Evolutionary conservation across 805 yeast genomes (phyloP).

Genomic region (Wickerhamomyces chambardii): DNA sequence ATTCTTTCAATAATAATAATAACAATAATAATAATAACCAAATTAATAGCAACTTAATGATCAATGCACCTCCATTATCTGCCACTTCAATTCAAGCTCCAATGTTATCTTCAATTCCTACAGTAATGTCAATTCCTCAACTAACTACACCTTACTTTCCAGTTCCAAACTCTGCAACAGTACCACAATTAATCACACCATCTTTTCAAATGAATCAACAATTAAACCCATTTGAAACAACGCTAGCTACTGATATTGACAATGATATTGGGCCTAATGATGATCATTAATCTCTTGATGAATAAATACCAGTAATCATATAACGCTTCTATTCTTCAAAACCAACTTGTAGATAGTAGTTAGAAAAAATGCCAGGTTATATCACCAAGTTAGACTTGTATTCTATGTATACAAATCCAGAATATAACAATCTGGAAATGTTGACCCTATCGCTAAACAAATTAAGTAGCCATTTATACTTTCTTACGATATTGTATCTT

Average conservation of each 20-base stretch:
- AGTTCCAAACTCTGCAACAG: constrained; percentile 1
- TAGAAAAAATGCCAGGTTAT: too few relatives aligned
- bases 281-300: too few relatives aligned
- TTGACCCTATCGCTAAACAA: too few relatives aligned
- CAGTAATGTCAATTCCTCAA: constrained; percentile 20
- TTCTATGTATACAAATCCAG: too few relatives aligned
- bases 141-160: constrained; percentile 15
- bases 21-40: constrained; percentile 1
- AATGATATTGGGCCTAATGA: too few relatives aligned
- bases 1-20: constrained; percentile 3
- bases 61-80: constrained; percentile 8
- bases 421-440: too few relatives aligned
- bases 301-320: too few relatives aligned
- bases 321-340: too few relatives aligned
- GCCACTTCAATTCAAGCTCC: constrained; percentile 10
- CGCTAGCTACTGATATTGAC: constrained; percentile 2
- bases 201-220: constrained; percentile 1
- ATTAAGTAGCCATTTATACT: too few relatives aligned
- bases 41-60: constrained; percentile 5
- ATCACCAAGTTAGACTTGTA: too few relatives aligned
- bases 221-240: constrained; percentile 16
- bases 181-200: constrained; percentile 1
- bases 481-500: too few relatives aligned
- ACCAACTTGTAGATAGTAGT: too few relatives aligned
- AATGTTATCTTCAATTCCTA: constrained; percentile 16